Base-by-base conservation (phyloP, 352 stramenopile genomes). In the Phytophthora idaei region DNA sequence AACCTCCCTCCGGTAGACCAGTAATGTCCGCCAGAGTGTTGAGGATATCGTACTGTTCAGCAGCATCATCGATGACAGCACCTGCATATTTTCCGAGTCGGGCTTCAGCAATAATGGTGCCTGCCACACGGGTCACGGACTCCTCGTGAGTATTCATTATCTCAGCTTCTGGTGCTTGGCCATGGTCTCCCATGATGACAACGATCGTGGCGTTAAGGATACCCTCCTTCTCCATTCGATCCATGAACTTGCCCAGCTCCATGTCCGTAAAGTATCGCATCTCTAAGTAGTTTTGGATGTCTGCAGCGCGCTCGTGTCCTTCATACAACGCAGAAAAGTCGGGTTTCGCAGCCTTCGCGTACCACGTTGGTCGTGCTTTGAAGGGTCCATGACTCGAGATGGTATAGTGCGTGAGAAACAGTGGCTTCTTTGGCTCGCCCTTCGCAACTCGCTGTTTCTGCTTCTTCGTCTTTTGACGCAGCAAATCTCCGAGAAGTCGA, bases 21-120 rank as follows among this genome's bases (percentile, higher is more conserved):
- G 86, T 78, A 14, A 90, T 85, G 32, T 90, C 81, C 0, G 81
- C 79, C 10, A 90, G 45, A 5, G 81, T 90, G 61, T 87, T 90
- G 47, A 90, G 73, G 21, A 76, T 67, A 37, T 90, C 81, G 39
- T 85, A 85, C 17, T 90, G 78, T 9, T 73, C 77, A 8, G 71
- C 71, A 1, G 60, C 66, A 17, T 83, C 71, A 8, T 83, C 67
- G n/a, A 86, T 66, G 6, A 83, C 34, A 45, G 65, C 48, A 0
- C 81, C 81, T 0, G 60, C 73, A 25, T 71, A 64, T 14, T 76
- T 44, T 21, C 77, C 75, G 2, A 90, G 64, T 28, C 78, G 64
- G 0, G 77, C 78, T 49, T 90, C 65, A 1, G 81, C 81, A 45
- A 88, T 79, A 31, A 87, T 32, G 12, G 79, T 65, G 0, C 52